Evolutionary conservation across 2,329 filamentous ascomycete genomes (phyloP).

Genomic region (Fusarium subglutinans): DNA sequence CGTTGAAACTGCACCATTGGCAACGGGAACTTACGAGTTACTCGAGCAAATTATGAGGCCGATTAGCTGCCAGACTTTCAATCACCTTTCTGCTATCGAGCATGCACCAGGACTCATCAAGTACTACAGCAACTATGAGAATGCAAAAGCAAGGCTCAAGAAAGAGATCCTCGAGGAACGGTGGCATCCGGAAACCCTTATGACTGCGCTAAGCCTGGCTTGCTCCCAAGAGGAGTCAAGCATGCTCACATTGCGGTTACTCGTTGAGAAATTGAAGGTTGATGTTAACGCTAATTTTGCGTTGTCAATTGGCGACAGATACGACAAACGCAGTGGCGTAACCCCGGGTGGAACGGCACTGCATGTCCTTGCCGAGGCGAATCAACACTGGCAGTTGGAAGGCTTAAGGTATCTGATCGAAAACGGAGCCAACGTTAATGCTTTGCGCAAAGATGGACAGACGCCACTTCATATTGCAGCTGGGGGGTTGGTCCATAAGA

Average conservation of each 20-base stretch:
- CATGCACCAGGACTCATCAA: neutral
- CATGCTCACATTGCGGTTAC: conserved; percentile 15
- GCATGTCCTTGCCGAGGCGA: conserved; percentile 26
- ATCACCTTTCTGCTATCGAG: conserved; percentile 1
- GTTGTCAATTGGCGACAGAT: neutral
- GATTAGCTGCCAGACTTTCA: neutral
- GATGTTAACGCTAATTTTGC: conserved; percentile 20
- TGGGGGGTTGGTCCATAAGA: neutral
- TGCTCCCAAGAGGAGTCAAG: conserved; percentile 18
- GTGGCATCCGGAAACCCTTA: neutral
- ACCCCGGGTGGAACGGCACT: conserved; percentile 21
- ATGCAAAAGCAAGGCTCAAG: neutral
- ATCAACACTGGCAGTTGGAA: conserved; percentile 28
- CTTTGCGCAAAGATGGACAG: neutral
- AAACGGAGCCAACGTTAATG: conserved; percentile 20
- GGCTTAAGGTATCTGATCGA: conserved; percentile 24
- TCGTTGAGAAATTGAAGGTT: conserved; percentile 22
- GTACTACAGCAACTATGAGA: conserved; percentile 11
- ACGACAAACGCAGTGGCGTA: neutral
- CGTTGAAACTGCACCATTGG: neutral
- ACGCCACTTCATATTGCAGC: conserved; percentile 33
- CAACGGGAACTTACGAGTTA: neutral
- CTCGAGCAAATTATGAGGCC: conserved; percentile 9
- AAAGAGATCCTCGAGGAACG: neutral
- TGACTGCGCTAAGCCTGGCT: conserved; percentile 5